These are phyloP conservation scores for Colletotrichum euphorbiae DNA, from an alignment of 2,329 filamentous ascomycete genomes.

Conservation along the genomic window DNA sequence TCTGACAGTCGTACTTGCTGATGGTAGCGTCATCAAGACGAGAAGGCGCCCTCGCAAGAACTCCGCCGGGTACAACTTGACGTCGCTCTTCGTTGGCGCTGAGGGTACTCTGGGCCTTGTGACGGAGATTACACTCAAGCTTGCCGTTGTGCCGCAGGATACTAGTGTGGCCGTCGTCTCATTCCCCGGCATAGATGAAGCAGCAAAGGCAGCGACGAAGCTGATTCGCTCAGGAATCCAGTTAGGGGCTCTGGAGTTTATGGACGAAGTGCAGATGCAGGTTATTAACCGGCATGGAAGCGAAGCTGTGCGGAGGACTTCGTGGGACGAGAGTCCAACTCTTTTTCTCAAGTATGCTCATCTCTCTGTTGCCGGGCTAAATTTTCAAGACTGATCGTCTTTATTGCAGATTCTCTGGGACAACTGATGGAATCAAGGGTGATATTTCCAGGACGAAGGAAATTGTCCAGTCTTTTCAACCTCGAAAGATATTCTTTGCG, in stretches of 20 bases:
- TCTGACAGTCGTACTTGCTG: constrained; percentile 76
- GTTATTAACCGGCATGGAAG: constrained; percentile 74
- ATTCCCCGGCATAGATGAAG: constrained; percentile 69
- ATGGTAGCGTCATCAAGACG: constrained; percentile 76
- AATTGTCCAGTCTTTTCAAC: constrained; percentile 62
- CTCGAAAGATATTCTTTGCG: constrained; percentile 76
- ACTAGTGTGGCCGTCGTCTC: constrained; percentile 74
- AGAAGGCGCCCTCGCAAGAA: constrained; percentile 74
- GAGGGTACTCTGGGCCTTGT: constrained; percentile 79
- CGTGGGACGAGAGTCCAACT: constrained; percentile 77
- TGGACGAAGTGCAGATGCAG: constrained; percentile 75
- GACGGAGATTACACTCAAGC: constrained; percentile 76
- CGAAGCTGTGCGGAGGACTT: constrained; percentile 59
- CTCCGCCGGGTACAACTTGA: constrained; percentile 79
- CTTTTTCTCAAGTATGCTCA: constrained; percentile 74
- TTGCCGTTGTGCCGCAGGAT: constrained; percentile 72
- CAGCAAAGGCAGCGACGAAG: constrained; percentile 71
- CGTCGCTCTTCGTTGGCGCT: constrained; percentile 74
- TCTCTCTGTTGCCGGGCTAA: background rate
- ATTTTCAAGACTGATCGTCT: background rate
- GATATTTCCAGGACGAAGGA: constrained; percentile 68
- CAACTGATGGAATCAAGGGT: constrained; percentile 68
- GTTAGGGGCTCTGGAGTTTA: constrained; percentile 73
- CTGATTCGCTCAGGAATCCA: constrained; percentile 74
- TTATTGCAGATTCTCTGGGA: constrained; percentile 68